Evolutionary conservation across 1,284 basidiomycete species (phyloP), one percentile per base, ranked within the genome.

Genomic region (Agaricales sp.): DNA sequence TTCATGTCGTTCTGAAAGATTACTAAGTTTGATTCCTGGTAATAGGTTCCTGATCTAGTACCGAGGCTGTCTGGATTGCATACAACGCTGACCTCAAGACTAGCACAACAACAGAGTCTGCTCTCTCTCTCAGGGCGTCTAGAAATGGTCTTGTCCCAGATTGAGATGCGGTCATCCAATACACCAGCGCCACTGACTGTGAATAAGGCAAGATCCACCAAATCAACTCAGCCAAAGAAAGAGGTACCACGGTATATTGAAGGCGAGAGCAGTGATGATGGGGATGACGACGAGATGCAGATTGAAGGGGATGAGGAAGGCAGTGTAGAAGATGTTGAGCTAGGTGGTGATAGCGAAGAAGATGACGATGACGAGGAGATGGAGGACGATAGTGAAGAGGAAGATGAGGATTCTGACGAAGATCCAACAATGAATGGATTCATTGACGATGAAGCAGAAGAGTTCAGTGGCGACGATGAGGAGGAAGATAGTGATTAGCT

Each of bases 81-180:
- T 59, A 76, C 86, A 12, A 89, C 89, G 1, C 74, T 99, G 23
- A 82, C 85, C 0, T 75, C 82, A 23, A 80, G 95, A 22, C 70
- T 96, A 20, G 76, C 85, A 26, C 69, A 96, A 24, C 89, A 96
- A 58, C 86, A 93, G 56, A 89, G 84, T 50, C 70, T 99, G 13
- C 69, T 95, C 4, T 81, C 88, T 2, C 74, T 99, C 39, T 90
- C 82, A 51, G 95, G 95, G 13, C 81, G 92, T 51, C 73, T 98
- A 19, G 95, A 97, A 61, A 87, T 95, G 67, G 91, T 96, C 2
- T 75, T 98, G 41, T 87, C 91, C 4, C 95, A 98, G 65, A 91
- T 97, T 55, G 88, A 94, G 63, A 78, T 93, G 68, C 80, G 87
- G 24, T 78, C 82, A 18, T 80, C 82, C 18, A 66, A 69, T 18